Evolutionary conservation across 768 basidiomycete species (phyloP).

Genomic region (Crassisporium funariophilum): DNA sequence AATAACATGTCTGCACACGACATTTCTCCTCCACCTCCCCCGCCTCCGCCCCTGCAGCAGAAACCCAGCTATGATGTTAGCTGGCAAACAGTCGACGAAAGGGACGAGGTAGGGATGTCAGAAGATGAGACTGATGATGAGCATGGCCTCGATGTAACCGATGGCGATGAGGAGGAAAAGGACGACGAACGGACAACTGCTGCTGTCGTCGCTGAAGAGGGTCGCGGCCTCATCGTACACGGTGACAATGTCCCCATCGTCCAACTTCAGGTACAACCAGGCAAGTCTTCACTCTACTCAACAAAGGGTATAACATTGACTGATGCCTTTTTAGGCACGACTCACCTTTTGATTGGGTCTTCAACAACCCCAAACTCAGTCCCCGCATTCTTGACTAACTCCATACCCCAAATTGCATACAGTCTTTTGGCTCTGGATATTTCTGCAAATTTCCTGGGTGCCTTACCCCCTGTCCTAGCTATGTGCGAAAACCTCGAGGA

Average conservation of each 20-base stretch:
- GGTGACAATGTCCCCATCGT: constrained; percentile 62
- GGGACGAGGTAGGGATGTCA: constrained; percentile 60
- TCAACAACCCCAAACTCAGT: constrained; percentile 77
- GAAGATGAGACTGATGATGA: constrained; percentile 62
- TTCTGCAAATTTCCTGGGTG: constrained; percentile 82
- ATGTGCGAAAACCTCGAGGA: constrained; percentile 85
- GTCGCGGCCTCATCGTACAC: constrained; percentile 79
- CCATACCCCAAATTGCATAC: constrained; percentile 70
- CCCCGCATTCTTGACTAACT: constrained; percentile 68
- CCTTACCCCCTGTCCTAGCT: constrained; percentile 82
- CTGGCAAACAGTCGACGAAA: constrained; percentile 75
- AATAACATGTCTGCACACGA: constrained; percentile 33
- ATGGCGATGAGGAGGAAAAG: constrained; percentile 51
- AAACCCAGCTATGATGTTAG: constrained; percentile 77
- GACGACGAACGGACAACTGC: constrained; percentile 78
- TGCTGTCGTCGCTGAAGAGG: constrained; percentile 79
- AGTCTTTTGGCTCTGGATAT: constrained; percentile 93
- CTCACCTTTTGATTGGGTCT: constrained; percentile 89
- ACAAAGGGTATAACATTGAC: constrained; percentile 2
- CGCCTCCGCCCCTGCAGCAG: constrained; percentile 50
- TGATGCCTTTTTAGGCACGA: constrained; percentile 75
- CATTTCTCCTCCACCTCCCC: constrained; percentile 15
- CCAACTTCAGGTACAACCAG: constrained; percentile 69
- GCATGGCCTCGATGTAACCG: constrained; percentile 34
- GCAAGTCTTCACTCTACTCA: constrained; percentile 46